Percentiles rank a stretch among this genome's conserved stretches.
phyloP scores from a whole-genome alignment of 345 rosid species.

The Moricandia arvensis region DNA sequence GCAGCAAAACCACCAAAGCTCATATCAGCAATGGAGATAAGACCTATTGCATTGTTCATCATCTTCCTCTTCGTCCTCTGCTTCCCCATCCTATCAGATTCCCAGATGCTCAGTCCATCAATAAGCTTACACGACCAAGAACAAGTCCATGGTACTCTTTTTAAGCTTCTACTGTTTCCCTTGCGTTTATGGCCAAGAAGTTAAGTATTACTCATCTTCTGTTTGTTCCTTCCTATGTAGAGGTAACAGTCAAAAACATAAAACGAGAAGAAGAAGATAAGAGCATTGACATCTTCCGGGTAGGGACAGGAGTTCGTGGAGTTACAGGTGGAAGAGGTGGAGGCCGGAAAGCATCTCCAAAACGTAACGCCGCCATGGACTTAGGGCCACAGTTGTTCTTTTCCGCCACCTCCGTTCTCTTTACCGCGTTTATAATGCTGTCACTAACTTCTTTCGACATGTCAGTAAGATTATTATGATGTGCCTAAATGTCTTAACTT shows the following conservation, averaged over 20 bases:
- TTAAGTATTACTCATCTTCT: not conserved
- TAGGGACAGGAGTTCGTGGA: conserved; percentile 24
- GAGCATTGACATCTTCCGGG: conserved; percentile 13
- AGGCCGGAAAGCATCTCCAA: conserved; percentile 33
- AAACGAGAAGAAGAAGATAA: conserved; percentile 9
- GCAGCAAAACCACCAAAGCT: not conserved
- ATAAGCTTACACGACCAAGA: conserved; percentile 16
- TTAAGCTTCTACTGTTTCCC: not conserved
- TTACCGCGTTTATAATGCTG: conserved; percentile 16
- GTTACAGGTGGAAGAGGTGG: conserved; percentile 24
- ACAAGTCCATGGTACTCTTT: conserved; percentile 22
- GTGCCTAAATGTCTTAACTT: not conserved
- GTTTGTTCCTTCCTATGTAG: conserved; percentile 6
- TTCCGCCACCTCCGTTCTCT: conserved; percentile 18
- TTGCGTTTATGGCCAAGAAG: not conserved
- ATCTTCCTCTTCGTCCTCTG: conserved; percentile 20
- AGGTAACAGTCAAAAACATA: conserved; percentile 9
- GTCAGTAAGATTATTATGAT: not conserved
- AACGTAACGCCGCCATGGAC: conserved; percentile 17
- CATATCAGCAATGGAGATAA: conserved; percentile 14
- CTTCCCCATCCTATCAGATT: conserved; percentile 17
- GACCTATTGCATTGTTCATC: conserved; percentile 2
- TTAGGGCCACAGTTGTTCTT: conserved; percentile 6
- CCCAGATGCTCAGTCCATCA: conserved; percentile 12
- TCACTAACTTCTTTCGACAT: conserved; percentile 6